Base-by-base conservation (phyloP, 441 rosid genomes). In the Daphne laureola region DNA sequence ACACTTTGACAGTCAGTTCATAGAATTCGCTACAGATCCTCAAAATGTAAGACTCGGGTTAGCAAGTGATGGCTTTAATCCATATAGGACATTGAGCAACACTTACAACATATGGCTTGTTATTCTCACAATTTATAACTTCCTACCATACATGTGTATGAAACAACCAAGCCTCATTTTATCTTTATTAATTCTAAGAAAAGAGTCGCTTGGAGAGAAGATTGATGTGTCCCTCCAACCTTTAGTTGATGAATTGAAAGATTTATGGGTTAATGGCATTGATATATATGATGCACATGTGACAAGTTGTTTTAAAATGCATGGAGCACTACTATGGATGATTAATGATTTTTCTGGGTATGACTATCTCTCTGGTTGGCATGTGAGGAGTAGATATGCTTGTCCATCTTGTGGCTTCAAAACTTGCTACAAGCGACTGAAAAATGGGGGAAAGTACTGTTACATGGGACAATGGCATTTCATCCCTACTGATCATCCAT, bases 51-150 rank as follows among this genome's bases (percentile, higher is more conserved):
- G 49, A n/a, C 49, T n/a, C 1, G 49, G 49, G 17, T 14, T 46
- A 17, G 17, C 49, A 18, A 17, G 51, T 47, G 51, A 47, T 47
- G 51, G 27, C 0, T 47, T 47, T 47, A 47, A 47, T 21, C 51
- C 25, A 7, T 47, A 16, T 21, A 2, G 25, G 17, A 21, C 2
- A 8, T 16, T 47, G 51, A 47, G 9, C 25, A 8, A 5, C 14
- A 12, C 38, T 2, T 36, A 49, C 8, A 49, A 8, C 8, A 49
- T 36, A 9, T 49, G 40, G 41, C 38, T 40, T 12, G 15, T 49
- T 2, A 23, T 49, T 49, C 4, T 23, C 3, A 16, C 27, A 8
- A 13, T 47, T 5, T 47, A 47, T 23, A 47, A 47, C 14, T 47
- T 47, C 36, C 46, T 14, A 12, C 46, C 16, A 6, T 43, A 13